Conservation (phyloP, 257 asterid genomes). For the Salvia miltiorrhiza region DNA sequence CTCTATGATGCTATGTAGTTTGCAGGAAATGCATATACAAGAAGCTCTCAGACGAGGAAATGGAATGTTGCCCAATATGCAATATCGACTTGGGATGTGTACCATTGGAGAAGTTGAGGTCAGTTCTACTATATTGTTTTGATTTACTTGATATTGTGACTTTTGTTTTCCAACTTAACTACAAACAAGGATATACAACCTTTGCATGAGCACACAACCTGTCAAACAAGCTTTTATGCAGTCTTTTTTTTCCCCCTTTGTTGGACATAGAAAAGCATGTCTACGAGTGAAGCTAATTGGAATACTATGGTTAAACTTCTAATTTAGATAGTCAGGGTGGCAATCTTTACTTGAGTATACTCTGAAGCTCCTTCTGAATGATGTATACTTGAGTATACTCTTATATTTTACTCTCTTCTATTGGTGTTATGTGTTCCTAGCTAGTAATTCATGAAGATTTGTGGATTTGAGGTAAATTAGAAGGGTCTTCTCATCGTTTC, state of each 20-base stretch:
- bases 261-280: slow-evolving; percentile 3
- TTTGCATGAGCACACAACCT: slow-evolving; percentile 1
- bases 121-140: slow-evolving; percentile 15
- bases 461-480: neutral
- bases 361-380: neutral
- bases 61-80: slow-evolving; percentile 54
- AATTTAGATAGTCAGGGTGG: slow-evolving; percentile 4
- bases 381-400: neutral
- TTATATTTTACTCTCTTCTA: neutral
- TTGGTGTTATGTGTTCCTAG: neutral
- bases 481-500: neutral
- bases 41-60: slow-evolving; percentile 45
- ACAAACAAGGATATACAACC: neutral
- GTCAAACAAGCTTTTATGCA: neutral
- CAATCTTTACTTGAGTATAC: neutral
- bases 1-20: slow-evolving; percentile 31
- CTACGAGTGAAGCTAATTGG: neutral
- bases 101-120: slow-evolving; percentile 71
- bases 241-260: slow-evolving; percentile 1
- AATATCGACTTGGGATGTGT: slow-evolving; percentile 45
- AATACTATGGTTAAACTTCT: neutral
- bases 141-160: neutral
- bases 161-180: neutral
- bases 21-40: slow-evolving; percentile 59
- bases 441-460: slow-evolving; percentile 3